phyloP scores from a whole-genome alignment of 805 yeast genomes.

The Kluyveromyces lactis region DNA sequence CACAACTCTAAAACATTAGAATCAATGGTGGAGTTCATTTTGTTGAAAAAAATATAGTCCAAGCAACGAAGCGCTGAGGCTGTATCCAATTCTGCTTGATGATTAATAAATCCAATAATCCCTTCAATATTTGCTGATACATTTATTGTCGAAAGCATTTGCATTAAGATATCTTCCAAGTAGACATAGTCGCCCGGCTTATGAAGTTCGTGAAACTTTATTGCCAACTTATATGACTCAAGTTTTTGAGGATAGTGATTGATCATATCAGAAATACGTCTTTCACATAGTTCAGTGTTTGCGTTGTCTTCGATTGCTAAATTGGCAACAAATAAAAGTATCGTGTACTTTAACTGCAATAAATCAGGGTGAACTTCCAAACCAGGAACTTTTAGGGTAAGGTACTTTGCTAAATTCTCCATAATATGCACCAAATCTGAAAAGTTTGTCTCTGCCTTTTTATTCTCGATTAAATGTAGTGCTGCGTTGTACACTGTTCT shows the following conservation, averaged over 20 bases:
- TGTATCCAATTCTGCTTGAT: slow-evolving; percentile 20
- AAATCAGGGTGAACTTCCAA: slow-evolving; percentile 13
- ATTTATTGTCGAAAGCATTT: slow-evolving; percentile 29
- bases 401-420: slow-evolving; percentile 7
- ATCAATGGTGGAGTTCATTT: slow-evolving; percentile 20
- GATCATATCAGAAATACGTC: slow-evolving; percentile 20
- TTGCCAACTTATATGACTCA: slow-evolving; percentile 26
- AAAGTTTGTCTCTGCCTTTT: neutral
- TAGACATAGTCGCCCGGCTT: slow-evolving; percentile 6
- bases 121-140: slow-evolving; percentile 15
- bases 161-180: slow-evolving; percentile 29
- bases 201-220: slow-evolving; percentile 17
- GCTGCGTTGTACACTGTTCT: slow-evolving; percentile 30
- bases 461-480: slow-evolving; percentile 9
- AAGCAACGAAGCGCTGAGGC: slow-evolving; percentile 26
- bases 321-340: slow-evolving; percentile 21
- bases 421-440: slow-evolving; percentile 13
- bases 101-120: slow-evolving; percentile 22
- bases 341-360: slow-evolving; percentile 15
- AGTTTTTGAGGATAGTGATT: slow-evolving; percentile 21
- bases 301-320: slow-evolving; percentile 21
- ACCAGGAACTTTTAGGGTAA: slow-evolving; percentile 10
- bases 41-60: slow-evolving; percentile 30
- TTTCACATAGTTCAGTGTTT: slow-evolving; percentile 6
- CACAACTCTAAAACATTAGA: slow-evolving; percentile 23